A percentile compares a stretch with the other conserved stretches of the same genome.
These are phyloP conservation scores for Tuctoria greenei DNA, from an alignment of 176 grass and related monocot genomes.

Conservation along the genomic window DNA sequence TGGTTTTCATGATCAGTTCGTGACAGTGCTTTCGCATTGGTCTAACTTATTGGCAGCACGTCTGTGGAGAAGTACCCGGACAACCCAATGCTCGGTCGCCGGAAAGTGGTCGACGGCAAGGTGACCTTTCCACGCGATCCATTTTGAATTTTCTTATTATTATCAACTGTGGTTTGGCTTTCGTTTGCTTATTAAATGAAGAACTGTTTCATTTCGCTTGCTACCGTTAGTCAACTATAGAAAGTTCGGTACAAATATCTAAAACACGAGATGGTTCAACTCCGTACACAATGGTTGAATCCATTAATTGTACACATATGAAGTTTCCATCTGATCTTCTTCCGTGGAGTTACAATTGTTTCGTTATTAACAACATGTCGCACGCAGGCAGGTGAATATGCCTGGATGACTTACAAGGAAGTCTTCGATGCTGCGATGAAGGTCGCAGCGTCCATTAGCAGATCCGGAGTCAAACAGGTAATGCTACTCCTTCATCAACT, in stretches of 20 bases:
- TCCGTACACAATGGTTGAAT: too few relatives aligned
- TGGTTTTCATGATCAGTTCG: too few relatives aligned
- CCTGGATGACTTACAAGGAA: constrained; percentile 71
- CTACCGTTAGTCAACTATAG: neutral
- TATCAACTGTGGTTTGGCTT: neutral
- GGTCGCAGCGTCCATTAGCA: constrained; percentile 60
- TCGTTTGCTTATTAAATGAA: too few relatives aligned
- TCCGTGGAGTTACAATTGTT: neutral
- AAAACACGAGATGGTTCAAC: neutral
- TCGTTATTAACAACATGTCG: neutral
- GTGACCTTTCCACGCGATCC: neutral
- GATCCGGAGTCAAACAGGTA: constrained; percentile 70
- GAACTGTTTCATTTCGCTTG: too few relatives aligned
- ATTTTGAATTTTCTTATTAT: neutral
- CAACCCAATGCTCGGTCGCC: constrained; percentile 74
- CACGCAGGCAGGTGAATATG: constrained; percentile 68
- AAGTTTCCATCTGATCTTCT: too few relatives aligned
- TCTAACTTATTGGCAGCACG: constrained; percentile 35
- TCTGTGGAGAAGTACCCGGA: constrained; percentile 68
- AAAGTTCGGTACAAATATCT: neutral
- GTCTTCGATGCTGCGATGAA: constrained; percentile 57
- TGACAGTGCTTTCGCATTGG: neutral
- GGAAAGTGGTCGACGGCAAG: constrained; percentile 61
- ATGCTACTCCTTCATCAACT: neutral
- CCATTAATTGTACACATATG: neutral